Percentiles rank a stretch among this genome's conserved stretches.
Conservation (phyloP, 164 flowering plant species). For the Santalum album region DNA sequence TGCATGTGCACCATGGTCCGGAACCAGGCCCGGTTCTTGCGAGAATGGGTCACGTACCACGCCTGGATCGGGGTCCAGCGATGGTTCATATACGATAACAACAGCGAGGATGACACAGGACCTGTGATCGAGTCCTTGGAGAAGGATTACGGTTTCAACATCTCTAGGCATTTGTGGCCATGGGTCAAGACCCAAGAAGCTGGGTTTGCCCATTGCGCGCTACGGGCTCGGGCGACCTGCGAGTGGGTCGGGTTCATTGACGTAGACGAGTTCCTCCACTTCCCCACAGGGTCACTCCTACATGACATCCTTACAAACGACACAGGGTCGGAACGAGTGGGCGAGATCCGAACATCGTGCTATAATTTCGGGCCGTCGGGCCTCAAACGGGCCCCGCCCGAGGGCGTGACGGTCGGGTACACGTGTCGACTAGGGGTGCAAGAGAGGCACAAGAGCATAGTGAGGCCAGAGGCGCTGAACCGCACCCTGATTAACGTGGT, state of each 20-base stretch:
- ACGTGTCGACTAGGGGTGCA: conserved; percentile 46
- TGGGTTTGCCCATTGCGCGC: conserved; percentile 77
- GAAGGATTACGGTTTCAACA: conserved; percentile 13
- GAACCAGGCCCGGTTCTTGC: conserved; percentile 56
- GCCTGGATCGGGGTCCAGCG: conserved; percentile 54
- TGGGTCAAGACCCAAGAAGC: conserved; percentile 92
- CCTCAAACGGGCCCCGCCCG: conserved; percentile 23
- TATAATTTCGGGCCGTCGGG: conserved; percentile 88
- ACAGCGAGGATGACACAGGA: conserved; percentile 54
- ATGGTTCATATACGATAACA: conserved; percentile 85
- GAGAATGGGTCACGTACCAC: conserved; percentile 83
- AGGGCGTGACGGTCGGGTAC: conserved; percentile 70
- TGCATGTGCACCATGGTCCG: conserved; percentile 78
- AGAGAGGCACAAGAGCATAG: conserved; percentile 83
- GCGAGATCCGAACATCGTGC: conserved; percentile 44
- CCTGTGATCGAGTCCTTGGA: conserved; percentile 22
- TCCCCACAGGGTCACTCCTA: conserved; percentile 22
- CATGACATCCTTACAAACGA: conserved; percentile 28
- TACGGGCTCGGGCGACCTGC: conserved; percentile 46
- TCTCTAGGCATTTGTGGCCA: conserved; percentile 58
- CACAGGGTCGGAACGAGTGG: conserved; percentile 18
- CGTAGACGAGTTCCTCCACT: conserved; percentile 71
- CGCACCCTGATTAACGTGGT: conserved; percentile 62
- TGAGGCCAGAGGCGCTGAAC: conserved; percentile 57
- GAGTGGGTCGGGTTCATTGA: conserved; percentile 84